Percentiles rank a stretch among this genome's conserved stretches.
Evolutionary conservation across 2,329 filamentous ascomycete species (phyloP).

Genomic region (Paraphaeosphaeria minitans): DNA sequence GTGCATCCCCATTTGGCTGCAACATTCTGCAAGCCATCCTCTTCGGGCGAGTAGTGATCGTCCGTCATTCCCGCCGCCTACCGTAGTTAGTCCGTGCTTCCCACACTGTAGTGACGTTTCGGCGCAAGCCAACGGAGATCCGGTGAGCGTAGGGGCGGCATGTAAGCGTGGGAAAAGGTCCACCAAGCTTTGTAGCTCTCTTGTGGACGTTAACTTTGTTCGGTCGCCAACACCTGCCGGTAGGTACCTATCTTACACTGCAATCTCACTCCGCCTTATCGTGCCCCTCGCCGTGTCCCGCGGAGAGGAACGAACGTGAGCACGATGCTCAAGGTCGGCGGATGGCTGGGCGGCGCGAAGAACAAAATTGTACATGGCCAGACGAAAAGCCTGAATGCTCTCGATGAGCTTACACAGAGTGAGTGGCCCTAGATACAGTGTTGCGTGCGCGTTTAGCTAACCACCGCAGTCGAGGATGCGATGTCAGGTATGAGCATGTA

Average conservation of each 20-base stretch:
- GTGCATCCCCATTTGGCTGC: neutral
- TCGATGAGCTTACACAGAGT: slow-evolving; percentile 64
- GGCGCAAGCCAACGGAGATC: neutral
- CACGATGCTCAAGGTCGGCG: slow-evolving; percentile 43
- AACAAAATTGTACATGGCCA: slow-evolving; percentile 43
- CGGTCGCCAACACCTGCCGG: neutral
- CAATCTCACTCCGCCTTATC: neutral
- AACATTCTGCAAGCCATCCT: neutral
- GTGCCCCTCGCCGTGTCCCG: slow-evolving; percentile 5
- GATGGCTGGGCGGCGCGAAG: slow-evolving; percentile 47
- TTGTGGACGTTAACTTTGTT: neutral
- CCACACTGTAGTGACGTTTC: slow-evolving; percentile 2
- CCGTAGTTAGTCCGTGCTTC: neutral
- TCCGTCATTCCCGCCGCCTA: slow-evolving; percentile 1
- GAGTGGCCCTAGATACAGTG: slow-evolving; percentile 4
- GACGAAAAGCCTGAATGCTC: slow-evolving; percentile 61
- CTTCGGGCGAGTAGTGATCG: slow-evolving; percentile 3
- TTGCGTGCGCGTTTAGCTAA: slow-evolving; percentile 23
- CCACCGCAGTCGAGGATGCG: slow-evolving; percentile 50
- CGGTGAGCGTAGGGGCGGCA: neutral
- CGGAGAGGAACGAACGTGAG: neutral
- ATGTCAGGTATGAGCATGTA: slow-evolving; percentile 48
- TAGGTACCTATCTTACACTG: too few relatives aligned
- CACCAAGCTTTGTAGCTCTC: neutral
- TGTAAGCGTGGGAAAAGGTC: slow-evolving; percentile 1